These are phyloP conservation scores for Saccharomycopsis olivae DNA, from an alignment of 805 yeast genomes.

Conservation along the genomic window DNA sequence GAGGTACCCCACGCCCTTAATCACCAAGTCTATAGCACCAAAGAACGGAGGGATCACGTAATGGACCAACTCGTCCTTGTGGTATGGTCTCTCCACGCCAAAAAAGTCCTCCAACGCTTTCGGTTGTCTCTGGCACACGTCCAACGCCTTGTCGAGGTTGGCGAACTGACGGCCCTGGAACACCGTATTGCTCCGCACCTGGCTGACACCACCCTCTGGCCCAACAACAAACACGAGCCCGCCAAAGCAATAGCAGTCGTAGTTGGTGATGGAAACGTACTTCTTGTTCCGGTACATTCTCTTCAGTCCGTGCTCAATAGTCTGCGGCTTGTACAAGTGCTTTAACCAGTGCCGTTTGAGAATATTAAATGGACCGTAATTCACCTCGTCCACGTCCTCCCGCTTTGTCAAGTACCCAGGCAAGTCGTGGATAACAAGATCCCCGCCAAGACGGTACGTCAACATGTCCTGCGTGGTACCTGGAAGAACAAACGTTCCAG, in stretches of 20 bases:
- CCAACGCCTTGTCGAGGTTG: conserved; percentile 25
- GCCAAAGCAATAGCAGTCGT: conserved; percentile 41
- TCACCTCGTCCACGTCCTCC: not conserved
- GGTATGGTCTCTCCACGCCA: conserved; percentile 15
- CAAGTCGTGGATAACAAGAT: conserved; percentile 24
- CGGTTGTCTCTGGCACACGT: conserved; percentile 21
- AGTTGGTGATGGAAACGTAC: conserved; percentile 31
- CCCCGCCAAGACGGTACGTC: conserved; percentile 6
- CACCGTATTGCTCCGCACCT: conserved; percentile 35
- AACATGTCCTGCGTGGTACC: conserved; percentile 17
- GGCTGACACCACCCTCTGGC: conserved; percentile 40
- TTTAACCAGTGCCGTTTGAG: conserved; percentile 11
- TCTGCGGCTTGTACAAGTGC: conserved; percentile 17
- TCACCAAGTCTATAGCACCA: conserved; percentile 55
- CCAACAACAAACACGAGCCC: conserved; percentile 51
- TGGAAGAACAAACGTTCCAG: conserved; percentile 16
- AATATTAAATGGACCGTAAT: conserved; percentile 6
- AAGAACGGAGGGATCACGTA: conserved; percentile 60
- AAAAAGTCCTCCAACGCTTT: conserved; percentile 22
- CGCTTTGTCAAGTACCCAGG: conserved; percentile 27
- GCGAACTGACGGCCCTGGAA: conserved; percentile 29
- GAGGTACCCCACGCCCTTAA: conserved; percentile 55
- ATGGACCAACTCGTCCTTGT: conserved; percentile 22
- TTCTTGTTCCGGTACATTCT: too few relatives aligned
- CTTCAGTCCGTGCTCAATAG: conserved; percentile 22